A percentile compares a stretch with the other conserved stretches of the same genome.
These are phyloP conservation scores for Metschnikowia similis DNA, from an alignment of 805 yeast species.

Conservation along the genomic window DNA sequence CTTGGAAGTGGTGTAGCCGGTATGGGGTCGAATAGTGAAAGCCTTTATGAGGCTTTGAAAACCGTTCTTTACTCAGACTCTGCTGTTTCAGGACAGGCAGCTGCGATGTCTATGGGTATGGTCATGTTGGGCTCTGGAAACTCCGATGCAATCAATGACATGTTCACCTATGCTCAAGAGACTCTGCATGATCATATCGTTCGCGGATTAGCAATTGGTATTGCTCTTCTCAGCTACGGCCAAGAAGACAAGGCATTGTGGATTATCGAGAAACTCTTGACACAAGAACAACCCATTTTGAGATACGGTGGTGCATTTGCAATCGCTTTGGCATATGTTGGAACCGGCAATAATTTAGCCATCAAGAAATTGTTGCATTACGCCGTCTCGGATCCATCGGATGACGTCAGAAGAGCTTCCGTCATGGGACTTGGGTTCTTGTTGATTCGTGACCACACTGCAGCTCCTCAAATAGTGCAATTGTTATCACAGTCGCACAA, in stretches of 20 bases:
- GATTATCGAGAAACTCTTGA: conserved; percentile 59
- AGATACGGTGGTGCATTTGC: conserved; percentile 97
- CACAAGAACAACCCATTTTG: conserved; percentile 74
- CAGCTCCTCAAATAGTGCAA: conserved; percentile 94
- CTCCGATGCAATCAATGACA: conserved; percentile 62
- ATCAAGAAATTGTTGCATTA: conserved; percentile 80
- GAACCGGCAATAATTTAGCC: conserved; percentile 88
- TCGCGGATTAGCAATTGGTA: conserved; percentile 87
- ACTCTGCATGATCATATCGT: conserved; percentile 94
- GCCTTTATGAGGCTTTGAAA: conserved; percentile 75
- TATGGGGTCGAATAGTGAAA: conserved; percentile 78
- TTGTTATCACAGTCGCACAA: conserved; percentile 90
- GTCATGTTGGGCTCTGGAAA: conserved; percentile 91
- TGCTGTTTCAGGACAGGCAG: conserved; percentile 93
- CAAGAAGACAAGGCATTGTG: conserved; percentile 76
- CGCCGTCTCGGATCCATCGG: conserved; percentile 95
- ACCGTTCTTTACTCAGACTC: conserved; percentile 84
- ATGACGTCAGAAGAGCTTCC: conserved; percentile 95
- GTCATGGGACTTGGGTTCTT: conserved; percentile 90
- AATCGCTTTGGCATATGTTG: conserved; percentile 92
- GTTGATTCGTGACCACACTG: conserved; percentile 81
- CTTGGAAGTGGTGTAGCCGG: conserved; percentile 96
- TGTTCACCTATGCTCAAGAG: conserved; percentile 88
- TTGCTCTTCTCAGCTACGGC: conserved; percentile 83
- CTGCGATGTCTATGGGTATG: conserved; percentile 93